phyloP scores from a whole-genome alignment of 2,329 filamentous ascomycete genomes.

The Fusarium sp. region DNA sequence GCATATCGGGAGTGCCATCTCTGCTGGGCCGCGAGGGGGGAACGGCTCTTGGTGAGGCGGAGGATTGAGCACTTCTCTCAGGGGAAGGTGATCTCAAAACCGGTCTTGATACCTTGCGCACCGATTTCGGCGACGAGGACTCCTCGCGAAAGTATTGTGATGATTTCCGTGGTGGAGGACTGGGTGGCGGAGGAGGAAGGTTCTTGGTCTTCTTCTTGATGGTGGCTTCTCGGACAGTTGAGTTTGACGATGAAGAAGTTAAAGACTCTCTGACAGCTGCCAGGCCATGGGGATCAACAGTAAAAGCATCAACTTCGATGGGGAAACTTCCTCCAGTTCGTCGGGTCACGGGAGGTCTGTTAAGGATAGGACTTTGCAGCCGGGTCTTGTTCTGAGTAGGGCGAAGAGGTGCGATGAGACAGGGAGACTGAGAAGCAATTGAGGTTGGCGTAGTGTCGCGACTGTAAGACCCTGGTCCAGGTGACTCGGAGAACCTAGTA shows the following conservation, averaged over 20 bases:
- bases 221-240: constrained; percentile 69
- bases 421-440: constrained; percentile 79
- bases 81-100: constrained; percentile 49
- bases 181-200: constrained; percentile 64
- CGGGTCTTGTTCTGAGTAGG: constrained; percentile 59
- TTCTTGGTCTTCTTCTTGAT: constrained; percentile 56
- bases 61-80: constrained; percentile 44
- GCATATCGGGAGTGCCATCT: constrained; percentile 73
- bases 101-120: constrained; percentile 46
- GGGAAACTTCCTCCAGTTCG: constrained; percentile 66
- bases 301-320: constrained; percentile 59
- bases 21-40: constrained; percentile 73
- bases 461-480: constrained; percentile 76
- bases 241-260: constrained; percentile 78
- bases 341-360: constrained; percentile 69
- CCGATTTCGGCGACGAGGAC: constrained; percentile 53
- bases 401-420: constrained; percentile 62
- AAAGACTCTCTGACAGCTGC: constrained; percentile 75
- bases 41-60: constrained; percentile 48
- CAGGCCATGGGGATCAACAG: constrained; percentile 66
- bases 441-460: constrained; percentile 83
- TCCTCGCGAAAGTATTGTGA: constrained; percentile 65
- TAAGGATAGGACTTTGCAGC: constrained; percentile 66
- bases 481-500: constrained; percentile 79
- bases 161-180: constrained; percentile 70